These are phyloP conservation scores for Coriaria nepalensis DNA, from an alignment of 306 rosid genomes.

Conservation along the genomic window DNA sequence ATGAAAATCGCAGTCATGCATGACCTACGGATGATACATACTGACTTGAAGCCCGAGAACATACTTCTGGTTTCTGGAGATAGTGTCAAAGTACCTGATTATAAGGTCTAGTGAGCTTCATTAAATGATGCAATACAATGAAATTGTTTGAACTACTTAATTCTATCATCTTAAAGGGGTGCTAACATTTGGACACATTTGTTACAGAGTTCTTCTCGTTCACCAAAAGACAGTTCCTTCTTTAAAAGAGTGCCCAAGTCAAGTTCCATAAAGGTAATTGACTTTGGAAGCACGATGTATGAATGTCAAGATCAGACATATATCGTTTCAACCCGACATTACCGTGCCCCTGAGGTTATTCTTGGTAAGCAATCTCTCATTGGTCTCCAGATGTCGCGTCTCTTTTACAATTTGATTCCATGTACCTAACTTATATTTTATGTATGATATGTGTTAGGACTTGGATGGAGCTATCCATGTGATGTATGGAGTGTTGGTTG, in stretches of 20 bases:
- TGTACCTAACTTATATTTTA: no score
- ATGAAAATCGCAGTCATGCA: constrained; percentile 68
- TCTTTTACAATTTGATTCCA: no score
- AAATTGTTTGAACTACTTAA: not conserved
- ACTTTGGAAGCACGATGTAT: constrained; percentile 94
- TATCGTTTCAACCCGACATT: constrained; percentile 92
- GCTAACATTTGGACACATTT: not conserved
- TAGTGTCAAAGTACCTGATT: constrained; percentile 64
- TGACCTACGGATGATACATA: constrained; percentile 67
- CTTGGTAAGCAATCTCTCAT: constrained; percentile 39
- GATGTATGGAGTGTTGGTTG: constrained; percentile 98
- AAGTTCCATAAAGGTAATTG: constrained; percentile 87
- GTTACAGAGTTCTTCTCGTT: constrained; percentile 55
- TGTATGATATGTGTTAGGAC: constrained; percentile 31
- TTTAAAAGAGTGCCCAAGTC: constrained; percentile 82
- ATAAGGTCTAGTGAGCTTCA: constrained; percentile 21
- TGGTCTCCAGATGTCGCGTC: not conserved
- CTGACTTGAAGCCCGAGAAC: constrained; percentile 93
- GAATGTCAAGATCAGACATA: constrained; percentile 74
- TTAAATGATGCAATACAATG: not conserved
- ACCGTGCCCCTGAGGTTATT: constrained; percentile 95
- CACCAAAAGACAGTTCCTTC: constrained; percentile 49
- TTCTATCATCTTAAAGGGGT: not conserved
- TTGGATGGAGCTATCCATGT: constrained; percentile 91
- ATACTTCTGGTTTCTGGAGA: constrained; percentile 60